Percentiles rank a stretch among this genome's conserved stretches.
Evolutionary conservation across 305 asterid species (phyloP).

Genomic region (Ilex paraguariensis): DNA sequence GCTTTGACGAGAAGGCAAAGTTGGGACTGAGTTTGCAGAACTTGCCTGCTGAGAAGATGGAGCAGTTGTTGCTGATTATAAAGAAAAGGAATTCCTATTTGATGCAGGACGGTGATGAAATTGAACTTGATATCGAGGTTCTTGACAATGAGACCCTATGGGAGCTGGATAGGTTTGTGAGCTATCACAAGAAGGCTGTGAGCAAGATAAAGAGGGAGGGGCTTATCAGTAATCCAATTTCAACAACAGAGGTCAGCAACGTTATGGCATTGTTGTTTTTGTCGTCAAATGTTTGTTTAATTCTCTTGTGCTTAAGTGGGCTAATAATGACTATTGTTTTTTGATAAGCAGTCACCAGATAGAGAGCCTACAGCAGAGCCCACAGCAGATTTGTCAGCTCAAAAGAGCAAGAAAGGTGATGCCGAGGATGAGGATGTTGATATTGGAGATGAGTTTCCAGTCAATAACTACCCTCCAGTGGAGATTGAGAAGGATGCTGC

Average conservation of each 20-base stretch:
- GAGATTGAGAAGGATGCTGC: conserved; percentile 29
- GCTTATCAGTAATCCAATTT: neutral
- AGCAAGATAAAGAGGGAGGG: conserved; percentile 11
- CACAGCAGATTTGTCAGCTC: neutral
- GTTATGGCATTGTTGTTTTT: conserved; percentile 3
- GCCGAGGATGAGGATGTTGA: conserved; percentile 30
- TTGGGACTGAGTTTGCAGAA: conserved; percentile 19
- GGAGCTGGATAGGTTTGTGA: conserved; percentile 23
- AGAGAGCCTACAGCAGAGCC: conserved; percentile 1
- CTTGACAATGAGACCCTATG: conserved; percentile 29
- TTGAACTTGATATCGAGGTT: conserved; percentile 27
- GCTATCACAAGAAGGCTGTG: conserved; percentile 7
- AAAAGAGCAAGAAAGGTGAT: conserved; percentile 15
- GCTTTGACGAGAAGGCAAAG: conserved; percentile 13
- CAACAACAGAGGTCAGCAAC: conserved; percentile 2
- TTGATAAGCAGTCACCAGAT: conserved; percentile 8
- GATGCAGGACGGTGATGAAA: conserved; percentile 16
- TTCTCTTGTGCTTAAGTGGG: conserved; percentile 6
- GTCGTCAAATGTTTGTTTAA: neutral
- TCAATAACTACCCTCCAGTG: conserved; percentile 20
- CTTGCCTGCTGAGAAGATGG: conserved; percentile 21
- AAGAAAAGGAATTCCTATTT: conserved; percentile 16
- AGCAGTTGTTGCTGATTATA: conserved; percentile 13
- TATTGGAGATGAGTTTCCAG: conserved; percentile 28
- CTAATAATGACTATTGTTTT: conserved; percentile 1